A percentile compares a stretch with the other conserved stretches of the same genome.
These are phyloP conservation scores for Ogataea ramenticola DNA, from an alignment of 805 yeast species.

Conservation along the genomic window DNA sequence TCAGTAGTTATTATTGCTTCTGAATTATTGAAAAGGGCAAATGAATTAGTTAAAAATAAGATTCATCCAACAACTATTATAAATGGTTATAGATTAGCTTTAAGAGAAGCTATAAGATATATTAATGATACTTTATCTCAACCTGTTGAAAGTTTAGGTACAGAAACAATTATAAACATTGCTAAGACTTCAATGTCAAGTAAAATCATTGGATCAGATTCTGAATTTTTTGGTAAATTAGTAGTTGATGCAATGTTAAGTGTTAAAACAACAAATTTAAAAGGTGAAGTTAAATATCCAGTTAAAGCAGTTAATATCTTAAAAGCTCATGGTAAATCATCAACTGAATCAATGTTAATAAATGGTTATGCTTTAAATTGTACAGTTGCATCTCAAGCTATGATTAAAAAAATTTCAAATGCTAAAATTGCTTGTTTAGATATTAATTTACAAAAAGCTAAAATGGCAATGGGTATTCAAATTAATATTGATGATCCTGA, in stretches of 20 bases:
- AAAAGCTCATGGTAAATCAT: conserved; percentile 94
- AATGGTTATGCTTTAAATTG: conserved; percentile 95
- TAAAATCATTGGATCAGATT: conserved; percentile 90
- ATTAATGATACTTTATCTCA: conserved; percentile 79
- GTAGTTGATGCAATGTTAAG: conserved; percentile 95
- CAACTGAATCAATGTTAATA: conserved; percentile 78
- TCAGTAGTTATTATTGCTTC: conserved; percentile 95
- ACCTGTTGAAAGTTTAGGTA: conserved; percentile 72
- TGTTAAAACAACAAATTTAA: conserved; percentile 80
- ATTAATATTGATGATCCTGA: conserved; percentile 97
- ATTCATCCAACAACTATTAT: conserved; percentile 98
- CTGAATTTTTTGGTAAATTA: conserved; percentile 81
- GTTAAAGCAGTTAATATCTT: conserved; percentile 94
- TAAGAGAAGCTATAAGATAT: conserved; percentile 83
- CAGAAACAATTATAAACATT: conserved; percentile 78
- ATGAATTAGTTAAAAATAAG: conserved; percentile 85
- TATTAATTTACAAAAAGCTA: conserved; percentile 88
- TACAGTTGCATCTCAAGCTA: conserved; percentile 95
- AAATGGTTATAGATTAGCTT: conserved; percentile 90
- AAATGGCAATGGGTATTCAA: conserved; percentile 98
- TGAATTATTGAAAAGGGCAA: conserved; percentile 86
- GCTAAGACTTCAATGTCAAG: conserved; percentile 98
- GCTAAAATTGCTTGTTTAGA: conserved; percentile 87
- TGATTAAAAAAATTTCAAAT: conserved; percentile 62
- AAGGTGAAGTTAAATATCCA: conserved; percentile 89